Evolutionary conservation across 371 early-diverging fungal species (phyloP), one percentile per base, ranked within the genome.

Genomic region (Apophysomyces sp.): DNA sequence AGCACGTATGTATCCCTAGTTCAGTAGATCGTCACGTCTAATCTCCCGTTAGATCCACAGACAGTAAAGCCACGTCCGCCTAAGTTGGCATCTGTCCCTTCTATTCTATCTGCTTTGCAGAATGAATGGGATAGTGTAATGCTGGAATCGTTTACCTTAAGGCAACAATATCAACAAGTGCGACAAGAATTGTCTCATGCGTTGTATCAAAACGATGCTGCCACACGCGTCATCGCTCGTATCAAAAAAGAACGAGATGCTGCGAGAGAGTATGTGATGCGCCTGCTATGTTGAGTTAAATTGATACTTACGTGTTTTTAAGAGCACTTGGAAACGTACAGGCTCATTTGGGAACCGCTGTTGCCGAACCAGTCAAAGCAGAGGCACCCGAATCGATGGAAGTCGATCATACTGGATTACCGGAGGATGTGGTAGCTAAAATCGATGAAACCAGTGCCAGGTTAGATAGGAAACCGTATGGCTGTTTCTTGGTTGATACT

Each of bases 61-160:
- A 81, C 82, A 3, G 90, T 94, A 37, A 87, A 85, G 64, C 98
- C 98, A 31, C 89, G 96, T 26, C 93, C 94, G 30, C 95, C 98
- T 8, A 88, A 92, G 31, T 77, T 92, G 62, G 92, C 94, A 27
- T 97, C 97, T 41, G 86, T 97, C 36, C 98, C 98, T 12, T 89
- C 95, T 26, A 79, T 97, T 32, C 82, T 98, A n/a, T 80, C 90
- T 16, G 77, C 89, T 2, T 86, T 97, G 55, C 98, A 98, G 68
- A 92, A 92, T 72, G 97, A 97, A 70, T 97, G 94, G 94, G 98
- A 97, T 68, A 83, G 93, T 37, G 77, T 94, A 8, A 94, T 97
- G 86, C 83, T 98, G 34, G 98, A 97, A 76, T 91, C 94, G 2
- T 93, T 90, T 65, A 87, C 90, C 32, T 82, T 98, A 65, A 94